Evolutionary conservation across 1,284 basidiomycete species (phyloP), one percentile per base, ranked within the genome.

Genomic region (Apiotrichum laibachii): DNA sequence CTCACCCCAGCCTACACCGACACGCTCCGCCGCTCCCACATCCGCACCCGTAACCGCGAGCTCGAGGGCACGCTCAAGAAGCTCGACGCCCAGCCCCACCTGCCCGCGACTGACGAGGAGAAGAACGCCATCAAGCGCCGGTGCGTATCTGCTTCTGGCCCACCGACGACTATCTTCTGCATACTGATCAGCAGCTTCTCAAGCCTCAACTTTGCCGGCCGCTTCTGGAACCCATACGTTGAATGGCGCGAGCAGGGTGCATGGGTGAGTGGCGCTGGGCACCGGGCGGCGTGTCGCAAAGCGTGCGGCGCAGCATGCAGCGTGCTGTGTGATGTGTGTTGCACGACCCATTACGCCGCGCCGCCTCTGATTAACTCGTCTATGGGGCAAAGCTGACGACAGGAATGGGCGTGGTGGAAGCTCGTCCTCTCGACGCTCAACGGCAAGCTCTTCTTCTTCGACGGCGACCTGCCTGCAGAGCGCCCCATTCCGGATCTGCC

Each of bases 201-300:
- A 31, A 72, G 70, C 55, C 55, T 74, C 43, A 66, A 68, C 57
- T 76, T 70, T 53, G 73, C 73, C 8, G 75, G 75, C 22, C 57
- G 75, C 40, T 75, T 71, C 60, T 76, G 75, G 66, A 81, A 82
- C 62, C 78, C 80, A 2, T 78, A 80, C 50, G 72, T 74, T 12
- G 81, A 82, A 60, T 82, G 81, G 80, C 69, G 80, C 57, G 81
- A 82, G 61, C 80, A 81, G 64, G 80, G 80, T n/a, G 73, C 75
- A 18, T 78, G 76, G 76, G 74, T 76, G 40, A 44, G 73, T 68
- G 8, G 2, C 19, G 12, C 9, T 33, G 8, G 34, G 19, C 13
- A 31, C 10, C 18, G 11, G n/a, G 33, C 2, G 10, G n/a, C 12
- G 10, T 33, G 44, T n/a, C n/a, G 52, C 43, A 53, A 37, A 13